Base-by-base conservation (phyloP, 1,284 basidiomycete genomes). In the Ustilago vetiveriae region DNA sequence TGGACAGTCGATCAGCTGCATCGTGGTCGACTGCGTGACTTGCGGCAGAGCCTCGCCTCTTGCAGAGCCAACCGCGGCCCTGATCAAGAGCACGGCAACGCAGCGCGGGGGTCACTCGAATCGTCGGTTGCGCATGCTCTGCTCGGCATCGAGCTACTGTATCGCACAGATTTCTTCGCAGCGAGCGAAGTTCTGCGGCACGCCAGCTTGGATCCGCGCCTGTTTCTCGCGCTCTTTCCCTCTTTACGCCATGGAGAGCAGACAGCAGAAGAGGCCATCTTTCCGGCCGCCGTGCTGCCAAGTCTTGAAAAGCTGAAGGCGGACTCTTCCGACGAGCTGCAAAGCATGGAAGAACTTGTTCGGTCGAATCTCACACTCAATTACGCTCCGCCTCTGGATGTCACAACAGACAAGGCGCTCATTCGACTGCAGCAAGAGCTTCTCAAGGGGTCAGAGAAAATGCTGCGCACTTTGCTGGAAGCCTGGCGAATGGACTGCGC, bases 331-430 rank as follows among this genome's bases (percentile, higher is more conserved):
- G 21, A 49, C 21, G 26, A 32, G 35, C 44, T 43, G 3, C 42
- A 56, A 21, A 63, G 43, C 42, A 43, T 72, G 4, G 63, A 72
- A 2, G 53, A 51, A 0, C 26, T 65, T 13, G 38, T 75, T 11
- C 21, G 6, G 4, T 48, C 54, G 19, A 75, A 75, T 37, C 52
- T 79, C 29, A 36, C 23, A 0, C 30, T 64, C 21, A 80, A 77
- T 41, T 80, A 81, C 36, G 52, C 49, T 2, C 74, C 76, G 7
- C 63, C 59, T 0, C 27, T 78, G 38, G 46, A 68, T 4, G 26
- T 62, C 7, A 23, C 46, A 4, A 26, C 39, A 14, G 67, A 76
- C 32, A 48, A 51, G 3, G 24, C 32, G 16, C 65, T 80, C 6
- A 11, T 23, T 3, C 40, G 33, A 37, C 53, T 63, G 19, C 50